phyloP scores from a whole-genome alignment of 2,329 filamentous ascomycete species.

The Zymoseptoria crescenta region DNA sequence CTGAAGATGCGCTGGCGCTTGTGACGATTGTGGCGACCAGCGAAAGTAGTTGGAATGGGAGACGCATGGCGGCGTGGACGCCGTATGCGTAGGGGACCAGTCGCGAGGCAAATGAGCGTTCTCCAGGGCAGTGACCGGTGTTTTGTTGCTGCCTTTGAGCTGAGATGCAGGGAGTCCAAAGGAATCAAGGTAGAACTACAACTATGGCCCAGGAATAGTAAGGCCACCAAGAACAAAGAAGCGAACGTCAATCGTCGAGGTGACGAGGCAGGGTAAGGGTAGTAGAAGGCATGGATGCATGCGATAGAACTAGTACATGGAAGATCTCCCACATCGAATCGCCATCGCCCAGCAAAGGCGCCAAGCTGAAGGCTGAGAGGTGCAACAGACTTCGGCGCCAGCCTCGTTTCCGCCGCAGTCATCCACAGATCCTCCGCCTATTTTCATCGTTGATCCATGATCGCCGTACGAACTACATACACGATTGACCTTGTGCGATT shows the following conservation, averaged over 20 bases:
- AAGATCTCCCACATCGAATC: neutral
- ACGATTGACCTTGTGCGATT: neutral
- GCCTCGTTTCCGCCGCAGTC: neutral
- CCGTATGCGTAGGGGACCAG: neutral
- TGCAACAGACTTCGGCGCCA: neutral
- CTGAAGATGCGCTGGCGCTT: slow-evolving; percentile 42
- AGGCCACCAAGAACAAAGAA: neutral
- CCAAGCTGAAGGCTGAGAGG: neutral
- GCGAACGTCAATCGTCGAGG: neutral
- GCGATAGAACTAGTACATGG: neutral
- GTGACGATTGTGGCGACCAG: slow-evolving; percentile 16
- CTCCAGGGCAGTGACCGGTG: neutral
- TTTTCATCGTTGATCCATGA: neutral
- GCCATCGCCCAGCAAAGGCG: neutral
- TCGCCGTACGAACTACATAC: neutral
- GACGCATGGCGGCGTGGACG: slow-evolving; percentile 13
- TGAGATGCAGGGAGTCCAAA: neutral
- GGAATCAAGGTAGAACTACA: too few relatives aligned
- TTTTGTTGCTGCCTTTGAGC: neutral
- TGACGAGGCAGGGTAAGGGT: too few relatives aligned
- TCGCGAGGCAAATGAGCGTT: neutral
- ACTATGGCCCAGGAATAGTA: neutral
- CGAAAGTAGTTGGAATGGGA: slow-evolving; percentile 12
- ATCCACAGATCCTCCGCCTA: neutral
- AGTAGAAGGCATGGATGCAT: neutral